Evolutionary conservation across 2,329 filamentous ascomycete species (phyloP).

Genomic region (Claviceps quebecensis): DNA sequence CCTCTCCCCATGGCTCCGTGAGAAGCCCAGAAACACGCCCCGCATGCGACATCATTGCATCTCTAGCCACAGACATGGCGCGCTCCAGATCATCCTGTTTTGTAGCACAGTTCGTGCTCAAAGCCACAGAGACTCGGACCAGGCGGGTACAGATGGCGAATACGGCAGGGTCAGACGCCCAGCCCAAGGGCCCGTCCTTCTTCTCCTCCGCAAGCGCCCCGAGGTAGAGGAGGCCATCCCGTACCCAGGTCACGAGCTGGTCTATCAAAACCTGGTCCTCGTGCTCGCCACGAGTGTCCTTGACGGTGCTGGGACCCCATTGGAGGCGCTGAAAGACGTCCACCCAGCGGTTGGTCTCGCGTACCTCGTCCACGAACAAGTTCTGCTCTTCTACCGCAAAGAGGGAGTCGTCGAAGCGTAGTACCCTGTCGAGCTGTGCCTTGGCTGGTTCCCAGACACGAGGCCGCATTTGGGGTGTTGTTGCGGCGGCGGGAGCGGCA

Average conservation of each 20-base stretch:
- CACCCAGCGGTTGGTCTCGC: constrained; percentile 59
- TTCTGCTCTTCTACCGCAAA: constrained; percentile 91
- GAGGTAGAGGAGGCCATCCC: constrained; percentile 33
- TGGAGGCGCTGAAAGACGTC: constrained; percentile 26
- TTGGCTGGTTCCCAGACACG: constrained; percentile 15
- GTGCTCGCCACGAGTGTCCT: neutral
- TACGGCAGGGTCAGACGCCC: constrained; percentile 52
- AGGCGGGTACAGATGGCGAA: constrained; percentile 46
- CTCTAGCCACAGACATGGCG: constrained; percentile 3
- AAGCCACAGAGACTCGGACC: constrained; percentile 24
- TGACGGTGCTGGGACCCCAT: constrained; percentile 3
- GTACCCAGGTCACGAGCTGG: constrained; percentile 33
- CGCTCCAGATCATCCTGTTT: constrained; percentile 5
- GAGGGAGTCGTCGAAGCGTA: constrained; percentile 49
- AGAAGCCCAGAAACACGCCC: constrained; percentile 17
- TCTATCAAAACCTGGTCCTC: constrained; percentile 15
- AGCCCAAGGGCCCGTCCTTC: constrained; percentile 55
- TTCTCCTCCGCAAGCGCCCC: constrained; percentile 16
- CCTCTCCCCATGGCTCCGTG: constrained; percentile 6
- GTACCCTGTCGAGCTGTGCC: constrained; percentile 28
- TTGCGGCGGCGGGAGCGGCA: constrained; percentile 5
- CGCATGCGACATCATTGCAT: constrained; percentile 1
- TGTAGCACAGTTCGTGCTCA: constrained; percentile 12
- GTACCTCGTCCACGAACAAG: constrained; percentile 72
- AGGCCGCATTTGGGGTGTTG: neutral